These are phyloP conservation scores for Trichoderma reesei DNA, from an alignment of 495 filamentous ascomycete species.

Conservation along the genomic window DNA sequence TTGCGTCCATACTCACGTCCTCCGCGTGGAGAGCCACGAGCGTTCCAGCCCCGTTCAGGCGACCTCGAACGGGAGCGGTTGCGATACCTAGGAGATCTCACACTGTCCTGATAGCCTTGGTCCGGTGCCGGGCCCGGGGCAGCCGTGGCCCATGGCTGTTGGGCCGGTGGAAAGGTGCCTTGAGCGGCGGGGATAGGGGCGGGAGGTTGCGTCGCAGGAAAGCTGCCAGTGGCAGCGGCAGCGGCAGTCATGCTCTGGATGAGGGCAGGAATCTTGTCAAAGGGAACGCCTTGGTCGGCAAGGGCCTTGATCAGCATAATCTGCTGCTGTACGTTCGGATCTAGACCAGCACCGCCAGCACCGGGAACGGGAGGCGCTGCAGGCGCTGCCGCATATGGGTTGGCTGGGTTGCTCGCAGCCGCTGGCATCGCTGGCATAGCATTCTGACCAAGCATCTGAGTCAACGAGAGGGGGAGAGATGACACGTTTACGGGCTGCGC, in stretches of 20 bases:
- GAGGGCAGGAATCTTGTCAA: slow-evolving; percentile 38
- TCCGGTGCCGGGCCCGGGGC: slow-evolving; percentile 17
- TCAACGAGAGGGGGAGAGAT: slow-evolving; percentile 39
- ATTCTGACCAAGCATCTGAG: slow-evolving; percentile 24
- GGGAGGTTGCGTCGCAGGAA: slow-evolving; percentile 15
- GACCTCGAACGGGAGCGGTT: slow-evolving; percentile 66
- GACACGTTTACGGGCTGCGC: slow-evolving; percentile 54
- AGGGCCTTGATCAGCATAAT: slow-evolving; percentile 38
- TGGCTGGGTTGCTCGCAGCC: slow-evolving; percentile 34
- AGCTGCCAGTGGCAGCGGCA: slow-evolving; percentile 16
- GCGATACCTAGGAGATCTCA: slow-evolving; percentile 51
- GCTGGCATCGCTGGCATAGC: slow-evolving; percentile 27
- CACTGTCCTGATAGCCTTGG: slow-evolving; percentile 37
- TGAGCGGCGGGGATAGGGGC: slow-evolving; percentile 19
- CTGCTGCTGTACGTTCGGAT: slow-evolving; percentile 51
- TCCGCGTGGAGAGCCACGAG: slow-evolving; percentile 27
- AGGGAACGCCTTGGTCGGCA: slow-evolving; percentile 32
- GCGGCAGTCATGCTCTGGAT: slow-evolving; percentile 32
- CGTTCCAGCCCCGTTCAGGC: slow-evolving; percentile 56
- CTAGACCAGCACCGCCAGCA: slow-evolving; percentile 22
- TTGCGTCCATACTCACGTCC: slow-evolving; percentile 34
- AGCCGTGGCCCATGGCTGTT: slow-evolving; percentile 12
- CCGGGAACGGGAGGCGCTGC: slow-evolving; percentile 35
- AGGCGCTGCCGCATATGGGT: slow-evolving; percentile 21
- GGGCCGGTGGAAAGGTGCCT: neutral